Conservation (phyloP, 768 basidiomycete genomes). For the Hericium alpestre region DNA sequence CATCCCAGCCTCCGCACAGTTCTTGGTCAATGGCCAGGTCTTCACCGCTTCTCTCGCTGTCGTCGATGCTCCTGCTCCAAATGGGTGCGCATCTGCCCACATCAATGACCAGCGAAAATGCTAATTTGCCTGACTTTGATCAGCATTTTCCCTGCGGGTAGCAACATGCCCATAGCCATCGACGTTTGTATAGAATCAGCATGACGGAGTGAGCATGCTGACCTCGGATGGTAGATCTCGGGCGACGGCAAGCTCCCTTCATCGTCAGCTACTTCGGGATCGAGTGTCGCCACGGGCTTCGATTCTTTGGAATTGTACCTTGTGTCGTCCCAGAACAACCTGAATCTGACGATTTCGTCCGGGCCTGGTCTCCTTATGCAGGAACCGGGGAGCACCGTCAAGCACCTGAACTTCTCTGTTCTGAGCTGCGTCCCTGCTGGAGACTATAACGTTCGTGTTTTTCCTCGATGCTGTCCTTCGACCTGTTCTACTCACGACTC, state of each 20-base stretch:
- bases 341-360: constrained; percentile 36
- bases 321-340: constrained; percentile 27
- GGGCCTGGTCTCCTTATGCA: constrained; percentile 28
- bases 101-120: too few species aligned
- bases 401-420: constrained; percentile 26
- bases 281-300: constrained; percentile 26
- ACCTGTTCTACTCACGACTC: neutral
- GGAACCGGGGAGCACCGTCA: constrained; percentile 35
- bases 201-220: too few species aligned
- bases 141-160: constrained; percentile 22
- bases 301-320: constrained; percentile 35
- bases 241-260: constrained; percentile 34
- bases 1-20: constrained; percentile 13
- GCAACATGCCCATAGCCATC: constrained; percentile 23
- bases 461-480: neutral
- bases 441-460: constrained; percentile 31
- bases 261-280: constrained; percentile 24
- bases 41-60: constrained; percentile 26
- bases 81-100: constrained; percentile 8
- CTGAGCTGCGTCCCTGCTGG: constrained; percentile 33
- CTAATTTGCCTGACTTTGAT: neutral
- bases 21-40: constrained; percentile 19
- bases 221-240: constrained; percentile 22
- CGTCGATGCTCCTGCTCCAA: constrained; percentile 20
- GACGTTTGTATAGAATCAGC: constrained; percentile 17